Conservation (phyloP, 352 stramenopile genomes). For the Phytophthora uliginosa region DNA sequence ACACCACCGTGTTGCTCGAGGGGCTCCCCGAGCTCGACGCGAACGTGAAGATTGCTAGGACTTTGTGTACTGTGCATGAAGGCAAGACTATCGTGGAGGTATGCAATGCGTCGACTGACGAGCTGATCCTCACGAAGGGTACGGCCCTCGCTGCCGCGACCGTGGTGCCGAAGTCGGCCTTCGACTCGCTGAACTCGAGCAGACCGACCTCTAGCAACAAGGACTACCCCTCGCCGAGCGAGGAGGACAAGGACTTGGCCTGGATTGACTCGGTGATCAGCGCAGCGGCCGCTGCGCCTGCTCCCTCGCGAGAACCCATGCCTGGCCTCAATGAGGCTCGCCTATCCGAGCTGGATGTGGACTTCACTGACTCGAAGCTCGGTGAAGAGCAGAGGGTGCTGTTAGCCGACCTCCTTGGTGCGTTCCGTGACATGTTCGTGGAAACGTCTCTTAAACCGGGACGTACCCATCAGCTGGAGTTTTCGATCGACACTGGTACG, state of each 20-base stretch:
- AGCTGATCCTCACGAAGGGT: background rate
- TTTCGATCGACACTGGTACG: too few species aligned
- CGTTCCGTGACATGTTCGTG: background rate
- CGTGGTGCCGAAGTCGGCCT: slow-evolving; percentile 2
- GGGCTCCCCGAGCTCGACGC: background rate
- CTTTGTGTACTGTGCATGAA: background rate
- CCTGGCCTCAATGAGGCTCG: background rate
- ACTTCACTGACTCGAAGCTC: background rate
- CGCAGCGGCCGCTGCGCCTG: background rate
- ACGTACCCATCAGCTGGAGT: too few species aligned
- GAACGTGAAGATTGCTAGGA: background rate
- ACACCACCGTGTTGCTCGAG: slow-evolving; percentile 1
- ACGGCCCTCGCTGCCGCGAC: background rate
- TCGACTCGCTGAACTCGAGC: background rate
- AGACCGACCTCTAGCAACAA: too few species aligned
- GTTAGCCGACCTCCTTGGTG: background rate
- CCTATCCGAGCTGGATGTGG: background rate
- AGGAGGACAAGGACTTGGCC: too few species aligned
- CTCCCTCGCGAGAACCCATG: background rate
- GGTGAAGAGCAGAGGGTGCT: background rate
- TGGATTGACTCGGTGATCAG: background rate
- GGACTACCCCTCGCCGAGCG: background rate
- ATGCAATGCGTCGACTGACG: background rate
- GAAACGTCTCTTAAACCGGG: background rate
- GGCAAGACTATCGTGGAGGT: background rate